Evolutionary conservation across 73 alveolate genomes (phyloP), one percentile per base, ranked within the genome.

Genomic region (Strombidium stylifer): DNA sequence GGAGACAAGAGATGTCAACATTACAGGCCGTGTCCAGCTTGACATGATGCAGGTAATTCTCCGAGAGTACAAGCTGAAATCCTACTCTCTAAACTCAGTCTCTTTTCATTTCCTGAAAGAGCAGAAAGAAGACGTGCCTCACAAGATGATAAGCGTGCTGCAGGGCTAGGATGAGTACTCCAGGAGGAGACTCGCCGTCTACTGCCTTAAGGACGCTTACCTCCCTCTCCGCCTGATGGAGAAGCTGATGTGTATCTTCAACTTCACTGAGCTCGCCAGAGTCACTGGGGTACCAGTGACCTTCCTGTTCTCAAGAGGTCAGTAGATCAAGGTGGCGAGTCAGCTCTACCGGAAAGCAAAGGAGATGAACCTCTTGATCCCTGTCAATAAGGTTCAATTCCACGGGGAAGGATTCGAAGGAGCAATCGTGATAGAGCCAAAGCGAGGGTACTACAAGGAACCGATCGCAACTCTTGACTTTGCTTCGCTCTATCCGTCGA

Each of bases 401-500:
- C 41, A 39, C 19, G 98, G 87, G 2, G 99, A 89, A 53, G 95
- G 94, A 72, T 97, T 76, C 69, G 99, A 97, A 87, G 99, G 99
- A 26, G 99, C 99, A 28, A 91, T 92, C 37, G 99, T 97, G 23
- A 72, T 97, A 36, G 97, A 85, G 50, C 99, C 99, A 0, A 71
- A 41, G 12, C 89, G 87, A 34, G 98, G 98, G 0, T 97, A 87
- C 80, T 97, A 97, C 61, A 83, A 90, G 20, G 85, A 85, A 45
- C 99, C 99, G 14, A 90, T 97, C 0, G 99, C 99, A 0, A 97
- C 99, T 8, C 70, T 97, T 60, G 99, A 97, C 83, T 97, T 97
- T 72, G 99, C 99, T 25, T 96, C 99, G 20, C 94, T 97, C 70
- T 97, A 97, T 85, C 99, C 99, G 19, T 93, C 99, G n/a, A 96